Evolutionary conservation across 352 stramenopile genomes (phyloP), one percentile per base, ranked within the genome.

Genomic region (Phytophthora tentaculata): DNA sequence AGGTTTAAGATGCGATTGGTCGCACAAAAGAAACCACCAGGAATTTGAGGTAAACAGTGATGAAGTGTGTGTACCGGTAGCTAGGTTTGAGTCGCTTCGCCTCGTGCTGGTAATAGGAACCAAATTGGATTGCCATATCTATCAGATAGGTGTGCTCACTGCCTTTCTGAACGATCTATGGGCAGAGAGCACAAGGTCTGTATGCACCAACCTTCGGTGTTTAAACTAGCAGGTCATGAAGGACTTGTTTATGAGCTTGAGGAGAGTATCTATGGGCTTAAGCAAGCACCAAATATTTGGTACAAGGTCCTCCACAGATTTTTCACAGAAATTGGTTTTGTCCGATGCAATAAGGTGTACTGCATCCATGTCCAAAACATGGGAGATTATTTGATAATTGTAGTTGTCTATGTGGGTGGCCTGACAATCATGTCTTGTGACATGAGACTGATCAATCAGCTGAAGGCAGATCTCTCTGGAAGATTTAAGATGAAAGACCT

Each of bases 21-120:
- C 16, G 14, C 17, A n/a, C 39, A 45, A 45, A 2, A 32, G 16
- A 14, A 45, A 45, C 10, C 17, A 19, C 14, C 39, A 45, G 17
- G 9, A 4, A 20, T 45, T 22, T 45, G 39, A 19, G 17, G 39
- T 20, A 45, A 45, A 45, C 2, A 9, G 14, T 22, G 16, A 45
- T 14, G 39, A 45, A 45, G 16, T 45, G 14, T 45, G 20, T 45
- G 39, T 16, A 20, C 39, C 39, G 13, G 39, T 45, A 22, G 39
- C 39, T 45, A 12, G 14, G 19, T 39, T 54, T 54, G 48, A 54
- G 48, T 54, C 23, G n/a, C 48, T 41, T 22, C 13, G 48, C 9
- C 48, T 54, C 13, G 48, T 54, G 23, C 12, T 54, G 48, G 48
- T 24, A 37, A 54, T 41, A 22, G 24, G 23, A 54, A 23, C 23